phyloP scores from a whole-genome alignment of 2,329 filamentous ascomycete species.

The Oidium heveae region DNA sequence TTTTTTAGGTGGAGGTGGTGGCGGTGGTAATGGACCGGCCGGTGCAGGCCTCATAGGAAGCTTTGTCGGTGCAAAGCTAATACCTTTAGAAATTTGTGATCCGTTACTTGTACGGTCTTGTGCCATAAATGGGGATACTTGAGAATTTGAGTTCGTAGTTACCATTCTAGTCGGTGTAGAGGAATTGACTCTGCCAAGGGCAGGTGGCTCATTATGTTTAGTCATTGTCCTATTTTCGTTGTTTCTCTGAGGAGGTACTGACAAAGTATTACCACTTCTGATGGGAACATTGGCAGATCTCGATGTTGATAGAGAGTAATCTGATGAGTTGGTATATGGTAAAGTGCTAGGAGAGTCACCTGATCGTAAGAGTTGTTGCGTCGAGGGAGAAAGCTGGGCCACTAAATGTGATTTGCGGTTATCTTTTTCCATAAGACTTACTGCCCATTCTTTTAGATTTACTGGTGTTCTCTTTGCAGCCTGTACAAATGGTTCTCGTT shows the following conservation, averaged over 20 bases:
- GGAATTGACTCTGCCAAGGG: conserved; percentile 21
- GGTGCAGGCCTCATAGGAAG: conserved; percentile 38
- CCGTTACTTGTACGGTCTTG: conserved; percentile 14
- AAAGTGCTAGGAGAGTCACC: conserved; percentile 28
- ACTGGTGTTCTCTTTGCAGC: conserved; percentile 93
- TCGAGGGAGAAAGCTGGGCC: conserved; percentile 53
- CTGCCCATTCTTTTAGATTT: conserved; percentile 77
- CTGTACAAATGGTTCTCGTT: conserved; percentile 81
- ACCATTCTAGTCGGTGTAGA: conserved; percentile 23
- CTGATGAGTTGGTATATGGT: conserved; percentile 17
- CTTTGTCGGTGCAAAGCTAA: conserved; percentile 23
- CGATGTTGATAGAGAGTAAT: conserved; percentile 29
- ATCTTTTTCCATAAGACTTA: conserved; percentile 79
- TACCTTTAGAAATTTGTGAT: conserved; percentile 20
- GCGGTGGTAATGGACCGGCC: conserved; percentile 32
- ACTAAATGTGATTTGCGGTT: conserved; percentile 87
- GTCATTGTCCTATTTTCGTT: conserved; percentile 10
- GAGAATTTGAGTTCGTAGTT: conserved; percentile 28
- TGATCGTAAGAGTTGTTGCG: conserved; percentile 46
- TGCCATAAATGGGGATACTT: conserved; percentile 17
- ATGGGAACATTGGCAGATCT: conserved; percentile 52
- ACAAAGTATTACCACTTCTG: conserved; percentile 23
- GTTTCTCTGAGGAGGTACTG: conserved; percentile 21
- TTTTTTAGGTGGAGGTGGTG: conserved; percentile 22
- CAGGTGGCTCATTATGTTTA: conserved; percentile 17